Evolutionary conservation across 2,329 filamentous ascomycete species (phyloP).

Genomic region (Tothia fuscella): DNA sequence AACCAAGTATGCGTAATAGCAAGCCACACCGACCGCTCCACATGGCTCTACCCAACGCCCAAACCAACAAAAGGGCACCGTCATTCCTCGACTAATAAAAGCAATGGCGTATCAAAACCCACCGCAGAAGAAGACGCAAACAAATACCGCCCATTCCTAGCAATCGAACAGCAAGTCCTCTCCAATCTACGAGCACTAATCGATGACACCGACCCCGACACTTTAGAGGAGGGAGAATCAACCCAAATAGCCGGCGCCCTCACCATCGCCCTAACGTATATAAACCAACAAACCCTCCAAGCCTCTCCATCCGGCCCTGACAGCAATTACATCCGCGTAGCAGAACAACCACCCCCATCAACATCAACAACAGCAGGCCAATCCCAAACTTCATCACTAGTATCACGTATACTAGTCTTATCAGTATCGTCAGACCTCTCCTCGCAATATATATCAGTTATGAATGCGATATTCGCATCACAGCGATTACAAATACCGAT

Average conservation of each 20-base stretch:
- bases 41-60: conserved; percentile 73
- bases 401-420: conserved; percentile 76
- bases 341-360: background rate
- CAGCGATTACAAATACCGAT: conserved; percentile 80
- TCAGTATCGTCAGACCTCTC: conserved; percentile 82
- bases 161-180: conserved; percentile 73
- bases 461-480: conserved; percentile 96
- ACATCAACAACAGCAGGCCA: background rate
- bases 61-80: conserved; percentile 19
- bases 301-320: conserved; percentile 40
- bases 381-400: conserved; percentile 35
- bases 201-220: conserved; percentile 46
- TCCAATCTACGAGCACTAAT: conserved; percentile 64
- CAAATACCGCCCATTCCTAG: conserved; percentile 86
- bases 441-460: conserved; percentile 89
- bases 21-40: conserved; percentile 72
- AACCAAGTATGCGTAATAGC: conserved; percentile 90
- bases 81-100: background rate
- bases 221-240: conserved; percentile 53
- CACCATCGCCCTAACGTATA: conserved; percentile 78
- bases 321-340: background rate
- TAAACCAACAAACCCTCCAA: conserved; percentile 61
- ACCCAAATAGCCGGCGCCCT: conserved; percentile 86
- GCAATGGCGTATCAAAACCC: conserved; percentile 14
- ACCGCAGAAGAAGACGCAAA: conserved; percentile 46